Base-by-base conservation (phyloP, 306 rosid species). In the Vigna trinervia region DNA sequence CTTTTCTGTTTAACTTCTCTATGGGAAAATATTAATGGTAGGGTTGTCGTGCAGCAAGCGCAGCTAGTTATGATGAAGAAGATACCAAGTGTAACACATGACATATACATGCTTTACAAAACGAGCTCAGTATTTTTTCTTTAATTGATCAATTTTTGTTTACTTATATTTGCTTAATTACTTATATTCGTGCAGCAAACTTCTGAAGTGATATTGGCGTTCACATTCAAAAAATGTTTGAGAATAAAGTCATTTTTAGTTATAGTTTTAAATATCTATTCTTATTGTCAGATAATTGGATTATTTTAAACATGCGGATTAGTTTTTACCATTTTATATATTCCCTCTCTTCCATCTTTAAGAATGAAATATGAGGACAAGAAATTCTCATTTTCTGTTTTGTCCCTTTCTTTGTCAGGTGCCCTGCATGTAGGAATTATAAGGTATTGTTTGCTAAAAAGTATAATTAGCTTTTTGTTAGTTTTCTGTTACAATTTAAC, bases 361-460 rank as follows among this genome's bases (percentile, higher is more conserved):
- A 17, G 41, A 52, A 64, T 54, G 57, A 50, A 65, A 68, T 56
- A 66, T 43, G 23, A 23, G 13, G 63, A 19, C 28, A 17, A 4
- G 41, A 71, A 46, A 52, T 79, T 85, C 81, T 81, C 32, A 84
- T 82, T 68, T 30, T 71, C 73, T 17, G 45, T 47, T 78, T 10
- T 80, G 61, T 59, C 69, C 72, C 36, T 48, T 75, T 15, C 75
- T 86, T 76, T 77, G 47, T 13, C 88, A 95, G 99, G 99, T 95
- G 97, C 67, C 99, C 99, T 69, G 97, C 99, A 48, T 95, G 99
- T 90, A 87, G 97, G 77, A 92, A 95, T 78, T 92, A 95, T 76
- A 95, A 95, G 99, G 99, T 95, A 84, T 76, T 74, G 30, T 46
- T 54, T 66, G 26, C 65, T 72, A 12, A 69, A 80, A 77, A 59